Percentiles rank a stretch among this genome's conserved stretches.
Evolutionary conservation across 352 stramenopile genomes (phyloP).

Genomic region (Phytophthora lateralis): DNA sequence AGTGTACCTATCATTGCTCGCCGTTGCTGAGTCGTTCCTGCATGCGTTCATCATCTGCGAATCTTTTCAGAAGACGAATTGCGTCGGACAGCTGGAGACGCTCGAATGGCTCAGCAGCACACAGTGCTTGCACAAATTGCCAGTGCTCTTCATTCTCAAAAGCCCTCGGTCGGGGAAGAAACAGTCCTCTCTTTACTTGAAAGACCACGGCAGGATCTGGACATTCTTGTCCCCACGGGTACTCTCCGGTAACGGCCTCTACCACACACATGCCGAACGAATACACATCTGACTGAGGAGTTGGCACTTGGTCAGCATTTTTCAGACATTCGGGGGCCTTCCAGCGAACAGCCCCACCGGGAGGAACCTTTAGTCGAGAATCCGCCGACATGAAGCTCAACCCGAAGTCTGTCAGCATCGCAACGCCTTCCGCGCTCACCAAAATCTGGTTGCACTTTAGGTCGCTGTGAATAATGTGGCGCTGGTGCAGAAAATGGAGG

Average conservation of each 20-base stretch:
- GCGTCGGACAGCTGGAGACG: no score
- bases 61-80: constrained; percentile 4
- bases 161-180: constrained; percentile 4
- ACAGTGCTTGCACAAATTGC: constrained; percentile 15
- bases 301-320: not conserved
- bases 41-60: constrained; percentile 12
- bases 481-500: constrained; percentile 28
- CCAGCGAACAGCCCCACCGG: constrained; percentile 17
- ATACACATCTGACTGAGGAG: constrained; percentile 20
- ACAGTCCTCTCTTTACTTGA: constrained; percentile 15
- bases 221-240: constrained; percentile 2
- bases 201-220: constrained; percentile 14
- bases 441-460: constrained; percentile 38
- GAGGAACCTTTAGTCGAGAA: constrained; percentile 6
- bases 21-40: constrained; percentile 2
- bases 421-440: constrained; percentile 26
- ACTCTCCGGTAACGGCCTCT: constrained; percentile 13
- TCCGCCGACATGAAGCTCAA: constrained; percentile 28
- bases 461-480: constrained; percentile 29
- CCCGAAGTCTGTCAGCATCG: constrained; percentile 38
- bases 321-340: constrained; percentile 21
- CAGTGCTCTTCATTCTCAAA: constrained; percentile 17
- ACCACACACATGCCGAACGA: constrained; percentile 28
- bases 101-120: no score
- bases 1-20: no score